Evolutionary conservation across 1,284 basidiomycete species (phyloP).

Genomic region (Golubevia pallescens): DNA sequence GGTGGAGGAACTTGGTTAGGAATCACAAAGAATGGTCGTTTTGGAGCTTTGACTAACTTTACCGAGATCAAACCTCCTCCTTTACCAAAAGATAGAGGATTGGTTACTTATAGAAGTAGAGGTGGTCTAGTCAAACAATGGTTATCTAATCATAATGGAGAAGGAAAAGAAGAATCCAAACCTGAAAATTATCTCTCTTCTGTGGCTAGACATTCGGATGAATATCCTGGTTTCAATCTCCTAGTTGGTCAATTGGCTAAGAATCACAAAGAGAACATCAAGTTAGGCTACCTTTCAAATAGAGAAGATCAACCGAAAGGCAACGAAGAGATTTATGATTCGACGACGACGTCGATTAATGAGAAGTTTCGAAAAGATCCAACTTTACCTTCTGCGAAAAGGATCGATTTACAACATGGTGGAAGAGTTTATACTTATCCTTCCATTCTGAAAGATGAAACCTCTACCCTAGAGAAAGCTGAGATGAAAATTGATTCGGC

Average conservation of each 20-base stretch:
- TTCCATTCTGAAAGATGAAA: no score
- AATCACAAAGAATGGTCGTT: conserved; percentile 23
- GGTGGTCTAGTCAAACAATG: conserved; percentile 33
- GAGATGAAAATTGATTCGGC: background rate
- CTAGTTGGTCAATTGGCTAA: conserved; percentile 18
- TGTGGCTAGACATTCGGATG: conserved; percentile 8
- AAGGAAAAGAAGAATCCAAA: background rate
- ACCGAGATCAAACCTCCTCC: conserved; percentile 25
- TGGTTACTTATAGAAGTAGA: conserved; percentile 22
- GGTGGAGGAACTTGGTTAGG: conserved; percentile 56
- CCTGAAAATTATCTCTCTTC: conserved; percentile 12
- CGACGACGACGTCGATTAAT: no score
- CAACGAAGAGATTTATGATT: no score
- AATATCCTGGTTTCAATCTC: conserved; percentile 44
- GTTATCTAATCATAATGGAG: conserved; percentile 2
- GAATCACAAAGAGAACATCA: background rate
- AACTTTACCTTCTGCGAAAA: no score
- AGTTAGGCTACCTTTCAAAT: conserved; percentile 8
- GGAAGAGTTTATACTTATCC: no score
- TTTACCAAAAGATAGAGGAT: conserved; percentile 11
- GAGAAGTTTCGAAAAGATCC: no score
- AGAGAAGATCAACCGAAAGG: background rate
- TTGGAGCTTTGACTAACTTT: conserved; percentile 46
- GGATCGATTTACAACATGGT: no score
- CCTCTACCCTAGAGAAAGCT: no score